Evolutionary conservation across 164 flowering plant species (phyloP).

Genomic region (Chimonanthus praecox): DNA sequence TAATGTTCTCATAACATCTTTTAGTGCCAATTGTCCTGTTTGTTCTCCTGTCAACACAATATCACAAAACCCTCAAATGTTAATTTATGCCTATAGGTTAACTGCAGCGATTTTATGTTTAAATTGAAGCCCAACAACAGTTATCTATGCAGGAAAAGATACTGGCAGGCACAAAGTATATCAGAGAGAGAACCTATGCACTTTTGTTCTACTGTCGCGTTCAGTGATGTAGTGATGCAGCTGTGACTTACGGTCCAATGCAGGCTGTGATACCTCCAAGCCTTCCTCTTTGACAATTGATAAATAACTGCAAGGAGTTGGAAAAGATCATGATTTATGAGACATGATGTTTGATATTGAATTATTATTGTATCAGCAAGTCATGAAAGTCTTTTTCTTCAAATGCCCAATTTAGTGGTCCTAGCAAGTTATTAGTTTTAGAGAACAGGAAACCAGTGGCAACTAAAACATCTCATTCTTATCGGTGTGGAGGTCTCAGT

Average conservation of each 20-base stretch:
- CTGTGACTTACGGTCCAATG: slow-evolving; percentile 64
- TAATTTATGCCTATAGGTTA: neutral
- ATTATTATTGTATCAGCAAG: too few relatives aligned
- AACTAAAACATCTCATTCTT: too few relatives aligned
- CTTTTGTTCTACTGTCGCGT: slow-evolving; percentile 43
- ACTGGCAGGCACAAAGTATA: neutral
- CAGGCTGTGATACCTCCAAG: slow-evolving; percentile 96
- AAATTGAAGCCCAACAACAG: neutral
- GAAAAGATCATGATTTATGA: neutral
- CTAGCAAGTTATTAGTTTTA: too few relatives aligned
- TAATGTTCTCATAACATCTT: slow-evolving; percentile 63
- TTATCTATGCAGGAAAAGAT: neutral
- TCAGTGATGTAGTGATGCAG: slow-evolving; percentile 83
- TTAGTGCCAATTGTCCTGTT: slow-evolving; percentile 53
- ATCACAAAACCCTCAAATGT: neutral
- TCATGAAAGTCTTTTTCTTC: too few relatives aligned
- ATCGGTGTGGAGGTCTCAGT: too few relatives aligned
- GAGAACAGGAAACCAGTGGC: too few relatives aligned
- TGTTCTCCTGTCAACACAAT: slow-evolving; percentile 45
- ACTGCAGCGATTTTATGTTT: neutral
- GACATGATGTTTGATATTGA: too few relatives aligned
- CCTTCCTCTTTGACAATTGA: slow-evolving; percentile 73
- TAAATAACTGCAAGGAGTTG: slow-evolving; percentile 47
- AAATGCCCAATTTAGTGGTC: too few relatives aligned
- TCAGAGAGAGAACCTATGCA: slow-evolving; percentile 50